Percentiles rank a stretch among this genome's conserved stretches.
Evolutionary conservation across 192 early-diverging fungal species (phyloP).

Genomic region (Podila epigama): DNA sequence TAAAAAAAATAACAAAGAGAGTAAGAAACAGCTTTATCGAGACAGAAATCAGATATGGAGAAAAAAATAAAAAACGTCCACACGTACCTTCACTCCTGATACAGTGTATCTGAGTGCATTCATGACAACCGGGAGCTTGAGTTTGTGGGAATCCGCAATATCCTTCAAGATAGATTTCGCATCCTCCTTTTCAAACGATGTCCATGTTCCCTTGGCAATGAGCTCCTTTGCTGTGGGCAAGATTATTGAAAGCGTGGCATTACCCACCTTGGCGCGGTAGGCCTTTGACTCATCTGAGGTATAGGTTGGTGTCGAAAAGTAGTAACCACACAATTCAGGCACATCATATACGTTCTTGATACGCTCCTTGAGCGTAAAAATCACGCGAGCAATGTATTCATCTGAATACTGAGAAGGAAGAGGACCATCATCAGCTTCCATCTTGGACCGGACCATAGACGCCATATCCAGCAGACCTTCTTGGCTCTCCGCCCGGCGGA

Average conservation of each 20-base stretch:
- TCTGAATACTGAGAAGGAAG: slow-evolving; percentile 20
- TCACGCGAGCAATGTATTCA: slow-evolving; percentile 54
- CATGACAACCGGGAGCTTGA: slow-evolving; percentile 64
- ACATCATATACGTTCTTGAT: slow-evolving; percentile 66
- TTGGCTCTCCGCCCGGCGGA: slow-evolving; percentile 50
- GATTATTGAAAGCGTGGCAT: slow-evolving; percentile 35
- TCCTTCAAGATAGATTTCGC: slow-evolving; percentile 43
- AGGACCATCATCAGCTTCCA: slow-evolving; percentile 25
- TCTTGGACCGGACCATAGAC: slow-evolving; percentile 32
- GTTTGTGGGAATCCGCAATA: slow-evolving; percentile 37
- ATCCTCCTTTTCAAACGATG: slow-evolving; percentile 27
- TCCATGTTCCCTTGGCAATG: slow-evolving; percentile 7
- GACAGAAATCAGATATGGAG: neutral
- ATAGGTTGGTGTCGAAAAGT: slow-evolving; percentile 61
- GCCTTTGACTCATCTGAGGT: slow-evolving; percentile 45
- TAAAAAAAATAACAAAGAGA: slow-evolving; percentile 15
- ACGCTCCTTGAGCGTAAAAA: slow-evolving; percentile 61
- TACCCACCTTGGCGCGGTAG: slow-evolving; percentile 47
- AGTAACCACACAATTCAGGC: slow-evolving; percentile 58
- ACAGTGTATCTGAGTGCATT: slow-evolving; percentile 69
- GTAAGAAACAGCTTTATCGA: neutral
- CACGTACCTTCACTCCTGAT: slow-evolving; percentile 62
- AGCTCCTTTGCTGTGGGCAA: slow-evolving; percentile 7
- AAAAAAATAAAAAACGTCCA: neutral
- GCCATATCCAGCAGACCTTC: slow-evolving; percentile 53